These are phyloP conservation scores for Dactylis glomerata DNA, from an alignment of 176 grass and related monocot species.

Conservation along the genomic window DNA sequence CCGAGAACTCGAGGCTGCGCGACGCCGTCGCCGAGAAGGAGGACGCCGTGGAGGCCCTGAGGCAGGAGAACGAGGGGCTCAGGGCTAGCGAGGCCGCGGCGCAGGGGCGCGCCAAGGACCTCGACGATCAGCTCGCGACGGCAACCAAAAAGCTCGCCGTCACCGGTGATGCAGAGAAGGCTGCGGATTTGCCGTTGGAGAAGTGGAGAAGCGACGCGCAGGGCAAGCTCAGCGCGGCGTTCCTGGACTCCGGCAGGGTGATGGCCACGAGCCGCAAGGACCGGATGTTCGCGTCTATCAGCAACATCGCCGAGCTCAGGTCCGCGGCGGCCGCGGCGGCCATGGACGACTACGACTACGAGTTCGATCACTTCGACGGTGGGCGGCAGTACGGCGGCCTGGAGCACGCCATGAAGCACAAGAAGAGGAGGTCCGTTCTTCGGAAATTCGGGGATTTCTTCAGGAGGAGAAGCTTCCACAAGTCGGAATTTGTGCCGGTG, in stretches of 20 bases:
- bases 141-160: background rate
- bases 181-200: background rate
- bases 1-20: constrained; percentile 45
- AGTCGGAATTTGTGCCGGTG: constrained; percentile 4
- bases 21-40: constrained; percentile 51
- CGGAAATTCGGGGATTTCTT: constrained; percentile 66
- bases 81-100: constrained; percentile 70
- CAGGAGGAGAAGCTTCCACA: constrained; percentile 45
- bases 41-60: constrained; percentile 23
- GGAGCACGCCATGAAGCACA: constrained; percentile 39
- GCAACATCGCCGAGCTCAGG: constrained; percentile 71
- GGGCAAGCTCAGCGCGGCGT: constrained; percentile 41
- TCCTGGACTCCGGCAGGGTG: constrained; percentile 35
- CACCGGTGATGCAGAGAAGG: background rate
- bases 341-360: constrained; percentile 54
- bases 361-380: constrained; percentile 55
- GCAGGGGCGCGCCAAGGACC: constrained; percentile 48
- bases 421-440: constrained; percentile 54
- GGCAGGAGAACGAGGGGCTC: constrained; percentile 56
- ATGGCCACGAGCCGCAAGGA: constrained; percentile 26
- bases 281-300: constrained; percentile 61
- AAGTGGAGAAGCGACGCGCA: constrained; percentile 30
- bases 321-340: constrained; percentile 42
- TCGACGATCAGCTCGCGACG: constrained; percentile 45
- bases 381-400: constrained; percentile 26